Conservation (phyloP, 2,329 filamentous ascomycete genomes). For the Dichotomopilus funicola region DNA sequence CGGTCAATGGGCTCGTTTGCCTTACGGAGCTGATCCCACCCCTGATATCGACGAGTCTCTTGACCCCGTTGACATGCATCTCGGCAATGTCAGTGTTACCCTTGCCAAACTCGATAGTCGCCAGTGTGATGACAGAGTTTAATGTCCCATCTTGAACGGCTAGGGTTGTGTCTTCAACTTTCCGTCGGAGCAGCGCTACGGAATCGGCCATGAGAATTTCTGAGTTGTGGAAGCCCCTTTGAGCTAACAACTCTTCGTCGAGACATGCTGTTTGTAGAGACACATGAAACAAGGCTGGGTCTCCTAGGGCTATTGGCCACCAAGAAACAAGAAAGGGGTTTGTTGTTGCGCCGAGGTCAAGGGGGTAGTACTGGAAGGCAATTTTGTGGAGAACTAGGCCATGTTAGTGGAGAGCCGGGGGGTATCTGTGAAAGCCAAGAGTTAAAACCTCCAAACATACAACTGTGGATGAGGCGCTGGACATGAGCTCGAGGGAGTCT, state of each 20-base stretch:
- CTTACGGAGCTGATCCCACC: slow-evolving; percentile 45
- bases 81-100: slow-evolving; percentile 38
- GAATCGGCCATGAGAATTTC: slow-evolving; percentile 53
- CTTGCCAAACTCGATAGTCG: slow-evolving; percentile 54
- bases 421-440: too few relatives aligned
- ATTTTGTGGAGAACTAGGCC: slow-evolving; percentile 48
- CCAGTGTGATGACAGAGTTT: slow-evolving; percentile 51
- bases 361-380: slow-evolving; percentile 53
- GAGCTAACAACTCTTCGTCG: slow-evolving; percentile 46
- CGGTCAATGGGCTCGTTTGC: slow-evolving; percentile 45
- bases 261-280: slow-evolving; percentile 53
- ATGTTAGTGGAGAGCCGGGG: background rate
- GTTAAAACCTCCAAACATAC: slow-evolving; percentile 32
- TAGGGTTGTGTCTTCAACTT: slow-evolving; percentile 39
- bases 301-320: slow-evolving; percentile 52
- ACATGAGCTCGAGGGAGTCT: slow-evolving; percentile 44
- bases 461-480: slow-evolving; percentile 50
- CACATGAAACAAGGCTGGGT: slow-evolving; percentile 52
- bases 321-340: slow-evolving; percentile 54
- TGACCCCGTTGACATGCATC: slow-evolving; percentile 46
- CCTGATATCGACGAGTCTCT: slow-evolving; percentile 41
- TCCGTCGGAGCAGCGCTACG: slow-evolving; percentile 44
- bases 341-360: slow-evolving; percentile 45
- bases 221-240: slow-evolving; percentile 46
- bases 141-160: slow-evolving; percentile 50